A percentile compares a stretch with the other conserved stretches of the same genome.
These are phyloP conservation scores for Cerrena zonata DNA, from an alignment of 1,284 basidiomycete genomes.

Conservation along the genomic window DNA sequence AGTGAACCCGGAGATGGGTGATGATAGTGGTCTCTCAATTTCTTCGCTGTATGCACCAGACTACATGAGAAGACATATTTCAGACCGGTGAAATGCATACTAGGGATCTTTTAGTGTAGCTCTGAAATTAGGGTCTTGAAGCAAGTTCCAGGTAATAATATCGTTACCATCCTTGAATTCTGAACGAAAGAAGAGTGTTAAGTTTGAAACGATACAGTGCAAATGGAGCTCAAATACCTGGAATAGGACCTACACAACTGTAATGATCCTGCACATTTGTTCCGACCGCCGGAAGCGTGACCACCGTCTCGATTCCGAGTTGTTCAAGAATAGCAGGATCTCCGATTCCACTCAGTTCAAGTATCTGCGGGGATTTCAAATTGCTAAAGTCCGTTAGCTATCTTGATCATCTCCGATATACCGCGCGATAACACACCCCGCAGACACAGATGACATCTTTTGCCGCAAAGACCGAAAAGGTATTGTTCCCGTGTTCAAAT, in stretches of 20 bases:
- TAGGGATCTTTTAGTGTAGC: conserved; percentile 23
- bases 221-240: background rate
- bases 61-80: background rate
- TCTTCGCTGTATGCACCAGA: conserved; percentile 12
- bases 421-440: conserved; percentile 25
- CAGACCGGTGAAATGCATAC: too few relatives aligned
- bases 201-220: background rate
- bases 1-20: conserved; percentile 16
- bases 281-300: conserved; percentile 27
- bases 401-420: too few relatives aligned
- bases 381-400: too few relatives aligned
- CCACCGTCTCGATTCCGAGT: conserved; percentile 23
- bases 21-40: conserved; percentile 19
- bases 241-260: background rate
- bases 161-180: conserved; percentile 22
- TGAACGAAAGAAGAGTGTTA: conserved; percentile 1
- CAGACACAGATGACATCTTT: conserved; percentile 24
- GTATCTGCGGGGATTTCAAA: conserved; percentile 30
- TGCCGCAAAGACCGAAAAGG: conserved; percentile 15
- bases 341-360: conserved; percentile 38
- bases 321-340: conserved; percentile 22
- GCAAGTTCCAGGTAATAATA: conserved; percentile 22
- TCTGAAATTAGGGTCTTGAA: conserved; percentile 20
- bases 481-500: conserved; percentile 22
- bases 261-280: conserved; percentile 36